Conservation (phyloP, 2,329 filamentous ascomycete genomes). For the Diaporthe caulivora region DNA sequence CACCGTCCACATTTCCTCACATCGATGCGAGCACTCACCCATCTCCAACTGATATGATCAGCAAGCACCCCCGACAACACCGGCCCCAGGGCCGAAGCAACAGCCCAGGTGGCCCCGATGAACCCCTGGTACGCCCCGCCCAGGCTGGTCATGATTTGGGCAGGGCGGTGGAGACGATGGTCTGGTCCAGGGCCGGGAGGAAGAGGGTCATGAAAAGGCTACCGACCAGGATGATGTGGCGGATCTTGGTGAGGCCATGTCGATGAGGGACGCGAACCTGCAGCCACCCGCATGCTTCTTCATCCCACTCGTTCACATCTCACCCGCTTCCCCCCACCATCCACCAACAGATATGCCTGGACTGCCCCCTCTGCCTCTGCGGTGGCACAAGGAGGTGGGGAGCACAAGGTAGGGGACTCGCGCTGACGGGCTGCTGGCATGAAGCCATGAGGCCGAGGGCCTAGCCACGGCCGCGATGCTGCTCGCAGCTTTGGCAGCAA, state of each 20-base stretch:
- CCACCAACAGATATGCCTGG: neutral
- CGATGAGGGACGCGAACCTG: conserved; percentile 12
- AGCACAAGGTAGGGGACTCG: no score
- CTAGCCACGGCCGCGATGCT: no score
- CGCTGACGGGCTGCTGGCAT: no score
- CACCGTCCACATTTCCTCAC: no score
- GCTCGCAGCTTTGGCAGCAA: neutral
- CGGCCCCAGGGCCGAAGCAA: conserved; percentile 33
- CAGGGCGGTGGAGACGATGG: conserved; percentile 33
- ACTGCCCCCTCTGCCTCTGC: no score
- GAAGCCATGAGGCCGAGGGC: no score
- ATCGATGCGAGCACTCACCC: conserved; percentile 7
- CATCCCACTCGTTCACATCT: neutral
- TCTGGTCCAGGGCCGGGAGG: conserved; percentile 36
- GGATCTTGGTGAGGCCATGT: conserved; percentile 22
- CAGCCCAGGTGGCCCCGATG: conserved; percentile 36
- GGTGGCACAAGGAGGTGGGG: no score
- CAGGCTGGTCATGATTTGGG: conserved; percentile 35
- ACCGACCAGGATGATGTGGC: conserved; percentile 28
- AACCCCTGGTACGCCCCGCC: conserved; percentile 32
- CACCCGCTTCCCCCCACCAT: neutral
- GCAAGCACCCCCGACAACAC: conserved; percentile 34
- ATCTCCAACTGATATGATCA: conserved; percentile 35
- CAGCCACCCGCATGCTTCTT: conserved; percentile 27
- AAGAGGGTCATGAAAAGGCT: conserved; percentile 37